phyloP scores from a whole-genome alignment of 805 yeast genomes.

The Spencermartinsiella europaea region DNA sequence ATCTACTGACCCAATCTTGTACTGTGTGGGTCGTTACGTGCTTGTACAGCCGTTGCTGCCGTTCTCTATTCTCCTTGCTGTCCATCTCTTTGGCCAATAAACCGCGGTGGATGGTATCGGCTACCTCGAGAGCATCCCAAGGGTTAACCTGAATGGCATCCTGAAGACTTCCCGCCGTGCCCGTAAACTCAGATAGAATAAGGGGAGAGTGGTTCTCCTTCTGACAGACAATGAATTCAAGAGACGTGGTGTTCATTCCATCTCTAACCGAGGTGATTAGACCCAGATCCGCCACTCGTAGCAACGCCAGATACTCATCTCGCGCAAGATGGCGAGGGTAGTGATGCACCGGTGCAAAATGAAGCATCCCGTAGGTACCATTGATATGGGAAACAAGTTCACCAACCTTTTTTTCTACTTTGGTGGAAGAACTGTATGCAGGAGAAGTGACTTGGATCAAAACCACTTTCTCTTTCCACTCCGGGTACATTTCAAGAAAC shows the following conservation, averaged over 20 bases:
- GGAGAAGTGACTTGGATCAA: constrained; percentile 90
- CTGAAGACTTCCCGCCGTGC: constrained; percentile 53
- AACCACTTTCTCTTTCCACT: constrained; percentile 82
- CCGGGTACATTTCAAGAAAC: constrained; percentile 86
- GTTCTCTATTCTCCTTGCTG: constrained; percentile 31
- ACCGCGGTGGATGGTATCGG: constrained; percentile 65
- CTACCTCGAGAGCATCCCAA: constrained; percentile 94
- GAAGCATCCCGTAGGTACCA: constrained; percentile 74
- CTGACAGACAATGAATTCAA: constrained; percentile 85
- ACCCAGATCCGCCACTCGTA: constrained; percentile 86
- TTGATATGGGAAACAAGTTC: constrained; percentile 81
- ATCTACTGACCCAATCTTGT: constrained; percentile 72
- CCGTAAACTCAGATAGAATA: constrained; percentile 88
- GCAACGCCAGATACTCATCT: constrained; percentile 82
- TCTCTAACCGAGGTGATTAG: constrained; percentile 88
- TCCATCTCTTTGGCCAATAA: constrained; percentile 46
- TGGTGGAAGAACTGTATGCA: constrained; percentile 50
- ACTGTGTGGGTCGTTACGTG: constrained; percentile 67
- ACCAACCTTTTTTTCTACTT: constrained; percentile 72
- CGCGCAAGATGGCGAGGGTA: constrained; percentile 84
- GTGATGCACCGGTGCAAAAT: constrained; percentile 85
- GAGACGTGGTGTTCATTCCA: constrained; percentile 93
- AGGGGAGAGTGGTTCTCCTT: constrained; percentile 62
- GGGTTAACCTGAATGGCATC: constrained; percentile 79
- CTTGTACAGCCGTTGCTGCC: constrained; percentile 44